Evolutionary conservation across 1,139 yeast species (phyloP).

Genomic region (Kodamaea ohmeri): DNA sequence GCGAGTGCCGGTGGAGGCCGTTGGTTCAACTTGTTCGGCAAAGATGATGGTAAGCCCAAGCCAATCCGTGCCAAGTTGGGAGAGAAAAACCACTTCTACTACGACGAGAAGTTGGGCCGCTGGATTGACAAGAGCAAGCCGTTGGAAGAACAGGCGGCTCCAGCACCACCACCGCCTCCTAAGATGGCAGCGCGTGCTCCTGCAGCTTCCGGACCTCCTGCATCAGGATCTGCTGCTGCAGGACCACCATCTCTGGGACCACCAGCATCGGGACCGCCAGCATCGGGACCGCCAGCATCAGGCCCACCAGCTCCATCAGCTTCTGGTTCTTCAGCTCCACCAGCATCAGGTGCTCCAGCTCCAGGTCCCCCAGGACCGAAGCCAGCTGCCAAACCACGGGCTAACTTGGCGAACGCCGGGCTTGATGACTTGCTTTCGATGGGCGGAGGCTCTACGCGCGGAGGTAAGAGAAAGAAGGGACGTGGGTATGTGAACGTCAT

Average conservation of each 20-base stretch:
- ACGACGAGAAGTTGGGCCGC: slow-evolving; percentile 79
- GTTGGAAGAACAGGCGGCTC: slow-evolving; percentile 63
- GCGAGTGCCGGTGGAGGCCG: slow-evolving; percentile 19
- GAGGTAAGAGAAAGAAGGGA: slow-evolving; percentile 63
- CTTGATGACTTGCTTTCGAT: slow-evolving; percentile 66
- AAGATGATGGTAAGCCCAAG: slow-evolving; percentile 61
- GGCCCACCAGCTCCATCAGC: slow-evolving; percentile 10
- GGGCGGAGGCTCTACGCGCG: slow-evolving; percentile 44
- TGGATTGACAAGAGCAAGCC: slow-evolving; percentile 80
- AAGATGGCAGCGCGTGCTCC: slow-evolving; percentile 29
- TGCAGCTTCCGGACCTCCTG: slow-evolving; percentile 10
- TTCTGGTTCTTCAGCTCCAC: too few species aligned
- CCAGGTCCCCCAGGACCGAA: slow-evolving; percentile 5
- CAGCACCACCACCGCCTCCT: slow-evolving; percentile 73
- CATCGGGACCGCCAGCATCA: slow-evolving; percentile 11
- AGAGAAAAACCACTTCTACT: slow-evolving; percentile 60
- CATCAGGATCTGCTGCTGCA: slow-evolving; percentile 23
- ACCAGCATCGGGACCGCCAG: slow-evolving; percentile 13
- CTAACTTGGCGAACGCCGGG: slow-evolving; percentile 46
- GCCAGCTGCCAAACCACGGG: slow-evolving; percentile 13
- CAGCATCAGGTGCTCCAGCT: slow-evolving; percentile 9
- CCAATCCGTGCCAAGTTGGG: slow-evolving; percentile 87
- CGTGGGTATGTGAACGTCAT: slow-evolving; percentile 78
- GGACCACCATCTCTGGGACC: slow-evolving; percentile 14
- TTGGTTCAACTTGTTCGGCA: slow-evolving; percentile 52